A percentile compares a stretch with the other conserved stretches of the same genome.
Conservation (phyloP, 306 rosid genomes). For the Datisca glomerata region DNA sequence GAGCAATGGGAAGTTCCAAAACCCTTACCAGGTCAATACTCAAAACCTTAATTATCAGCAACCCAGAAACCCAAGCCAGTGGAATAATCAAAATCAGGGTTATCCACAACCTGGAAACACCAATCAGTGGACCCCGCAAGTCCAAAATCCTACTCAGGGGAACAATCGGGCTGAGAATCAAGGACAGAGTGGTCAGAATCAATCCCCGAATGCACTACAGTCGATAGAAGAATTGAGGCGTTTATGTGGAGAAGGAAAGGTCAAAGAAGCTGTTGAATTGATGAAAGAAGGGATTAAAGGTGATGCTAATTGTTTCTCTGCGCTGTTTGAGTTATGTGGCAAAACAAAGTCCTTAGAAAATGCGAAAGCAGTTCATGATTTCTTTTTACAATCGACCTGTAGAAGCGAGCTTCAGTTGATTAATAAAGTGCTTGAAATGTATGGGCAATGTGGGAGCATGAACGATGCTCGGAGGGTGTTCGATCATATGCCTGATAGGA, state of each 20-base stretch:
- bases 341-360: slow-evolving; percentile 46
- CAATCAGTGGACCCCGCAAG: slow-evolving; percentile 20
- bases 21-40: slow-evolving; percentile 6
- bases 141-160: slow-evolving; percentile 13
- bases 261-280: slow-evolving; percentile 58
- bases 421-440: slow-evolving; percentile 67
- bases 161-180: slow-evolving; percentile 21
- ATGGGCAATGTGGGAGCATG: slow-evolving; percentile 63
- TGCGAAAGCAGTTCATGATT: slow-evolving; percentile 72
- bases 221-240: slow-evolving; percentile 35
- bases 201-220: slow-evolving; percentile 15
- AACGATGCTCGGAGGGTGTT: slow-evolving; percentile 79
- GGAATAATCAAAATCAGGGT: slow-evolving; percentile 20
- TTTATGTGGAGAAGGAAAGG: slow-evolving; percentile 54
- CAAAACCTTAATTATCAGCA: slow-evolving; percentile 26
- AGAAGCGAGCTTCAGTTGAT: slow-evolving; percentile 49
- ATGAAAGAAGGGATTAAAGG: slow-evolving; percentile 71
- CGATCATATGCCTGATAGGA: slow-evolving; percentile 64
- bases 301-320: slow-evolving; percentile 45
- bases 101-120: slow-evolving; percentile 15
- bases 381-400: slow-evolving; percentile 54
- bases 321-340: slow-evolving; percentile 48
- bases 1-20: slow-evolving; percentile 7
- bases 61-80: slow-evolving; percentile 16
- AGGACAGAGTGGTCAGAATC: slow-evolving; percentile 12